Evolutionary conservation across 371 early-diverging fungal species (phyloP).

Genomic region (Basidiobolus meristosporus): DNA sequence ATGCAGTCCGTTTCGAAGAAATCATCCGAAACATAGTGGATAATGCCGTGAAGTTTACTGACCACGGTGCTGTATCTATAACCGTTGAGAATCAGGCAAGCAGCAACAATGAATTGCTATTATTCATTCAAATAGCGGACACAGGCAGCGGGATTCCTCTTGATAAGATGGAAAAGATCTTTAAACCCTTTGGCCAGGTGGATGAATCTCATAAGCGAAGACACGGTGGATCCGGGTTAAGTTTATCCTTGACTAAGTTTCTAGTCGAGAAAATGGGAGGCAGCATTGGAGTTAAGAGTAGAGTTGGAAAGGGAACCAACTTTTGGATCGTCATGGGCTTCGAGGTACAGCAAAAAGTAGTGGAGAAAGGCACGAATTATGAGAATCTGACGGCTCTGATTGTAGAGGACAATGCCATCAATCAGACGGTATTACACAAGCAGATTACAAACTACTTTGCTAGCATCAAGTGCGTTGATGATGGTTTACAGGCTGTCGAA

Average conservation of each 20-base stretch:
- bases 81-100: slow-evolving; percentile 18
- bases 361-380: no score
- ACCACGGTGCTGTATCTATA: slow-evolving; percentile 28
- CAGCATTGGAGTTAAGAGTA: slow-evolving; percentile 9
- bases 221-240: slow-evolving; percentile 25
- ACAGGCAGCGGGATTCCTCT: no score
- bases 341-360: no score
- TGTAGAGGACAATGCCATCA: slow-evolving; percentile 1
- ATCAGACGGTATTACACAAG: slow-evolving; percentile 3
- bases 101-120: no score
- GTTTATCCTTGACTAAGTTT: slow-evolving; percentile 23
- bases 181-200: slow-evolving; percentile 36
- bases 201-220: slow-evolving; percentile 28
- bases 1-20: slow-evolving; percentile 22
- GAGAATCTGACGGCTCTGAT: no score
- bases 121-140: no score
- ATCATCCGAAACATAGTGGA: slow-evolving; percentile 27
- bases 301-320: slow-evolving; percentile 9
- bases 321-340: slow-evolving; percentile 18
- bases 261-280: slow-evolving; percentile 36
- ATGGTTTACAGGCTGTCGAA: slow-evolving; percentile 10
- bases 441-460: slow-evolving; percentile 12
- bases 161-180: no score
- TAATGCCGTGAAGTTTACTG: slow-evolving; percentile 47
- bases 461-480: slow-evolving; percentile 16